Evolutionary conservation across 257 asterid genomes (phyloP).

Genomic region (Gentiana straminea): DNA sequence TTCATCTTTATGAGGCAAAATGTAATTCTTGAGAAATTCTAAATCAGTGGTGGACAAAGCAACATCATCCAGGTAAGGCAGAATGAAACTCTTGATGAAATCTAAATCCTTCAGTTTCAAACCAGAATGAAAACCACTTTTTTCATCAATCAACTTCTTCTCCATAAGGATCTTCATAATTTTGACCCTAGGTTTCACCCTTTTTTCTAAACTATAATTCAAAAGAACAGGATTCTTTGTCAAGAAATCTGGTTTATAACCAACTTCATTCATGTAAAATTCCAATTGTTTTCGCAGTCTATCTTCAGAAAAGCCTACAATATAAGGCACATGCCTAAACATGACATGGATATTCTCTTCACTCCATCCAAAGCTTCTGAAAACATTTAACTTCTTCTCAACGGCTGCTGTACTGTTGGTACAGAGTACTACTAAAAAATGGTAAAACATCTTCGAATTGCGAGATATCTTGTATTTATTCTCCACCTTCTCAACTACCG

Average conservation of each 20-base stretch:
- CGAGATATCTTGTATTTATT: slow-evolving; percentile 8
- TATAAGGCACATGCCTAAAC: background rate
- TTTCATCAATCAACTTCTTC: slow-evolving; percentile 9
- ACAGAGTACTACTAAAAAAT: background rate
- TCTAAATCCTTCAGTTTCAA: background rate
- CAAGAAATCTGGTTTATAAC: slow-evolving; percentile 3
- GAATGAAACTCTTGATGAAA: slow-evolving; percentile 9
- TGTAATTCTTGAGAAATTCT: no score
- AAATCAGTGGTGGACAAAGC: no score
- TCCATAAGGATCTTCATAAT: slow-evolving; percentile 9
- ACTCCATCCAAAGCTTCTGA: slow-evolving; percentile 4
- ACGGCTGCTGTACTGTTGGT: background rate
- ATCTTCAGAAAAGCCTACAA: background rate
- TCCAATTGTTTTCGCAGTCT: background rate
- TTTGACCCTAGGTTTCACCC: slow-evolving; percentile 14
- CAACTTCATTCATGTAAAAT: slow-evolving; percentile 6
- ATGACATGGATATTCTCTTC: background rate
- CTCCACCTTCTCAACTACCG: background rate
- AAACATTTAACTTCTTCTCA: slow-evolving; percentile 1
- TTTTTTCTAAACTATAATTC: slow-evolving; percentile 13
- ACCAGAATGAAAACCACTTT: background rate
- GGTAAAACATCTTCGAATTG: background rate
- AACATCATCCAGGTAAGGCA: slow-evolving; percentile 3
- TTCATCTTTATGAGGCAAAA: no score
- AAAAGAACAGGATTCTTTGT: background rate